Evolutionary conservation across 2,329 filamentous ascomycete genomes (phyloP).

Genomic region (Volutella citrinella): DNA sequence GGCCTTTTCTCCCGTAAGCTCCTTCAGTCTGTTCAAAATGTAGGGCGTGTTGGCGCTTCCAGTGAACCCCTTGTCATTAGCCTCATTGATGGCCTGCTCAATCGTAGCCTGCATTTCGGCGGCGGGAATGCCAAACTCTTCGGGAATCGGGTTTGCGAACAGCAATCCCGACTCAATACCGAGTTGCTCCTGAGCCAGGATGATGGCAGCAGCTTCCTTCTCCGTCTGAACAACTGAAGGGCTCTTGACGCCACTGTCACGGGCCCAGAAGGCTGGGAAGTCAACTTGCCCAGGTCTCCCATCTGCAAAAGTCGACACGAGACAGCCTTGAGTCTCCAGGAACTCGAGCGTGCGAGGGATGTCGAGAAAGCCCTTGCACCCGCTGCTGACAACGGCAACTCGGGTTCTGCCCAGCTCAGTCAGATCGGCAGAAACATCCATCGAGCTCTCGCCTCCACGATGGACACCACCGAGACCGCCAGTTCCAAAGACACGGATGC

Average conservation of each 20-base stretch:
- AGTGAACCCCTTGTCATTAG: conserved; percentile 59
- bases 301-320: conserved; percentile 87
- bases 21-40: conserved; percentile 73
- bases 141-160: conserved; percentile 86
- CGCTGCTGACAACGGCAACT: conserved; percentile 83
- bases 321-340: conserved; percentile 69
- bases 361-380: conserved; percentile 95
- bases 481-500: conserved; percentile 90
- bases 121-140: conserved; percentile 66
- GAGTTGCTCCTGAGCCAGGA: conserved; percentile 72
- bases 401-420: conserved; percentile 89
- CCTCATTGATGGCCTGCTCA: conserved; percentile 63
- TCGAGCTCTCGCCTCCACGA: conserved; percentile 76
- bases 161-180: conserved; percentile 75
- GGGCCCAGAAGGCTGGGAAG: conserved; percentile 89
- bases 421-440: conserved; percentile 94
- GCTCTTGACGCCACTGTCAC: conserved; percentile 80
- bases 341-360: conserved; percentile 84
- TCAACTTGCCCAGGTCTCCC: conserved; percentile 70
- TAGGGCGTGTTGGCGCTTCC: conserved; percentile 84
- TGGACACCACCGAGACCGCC: conserved; percentile 94
- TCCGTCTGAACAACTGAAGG: conserved; percentile 73
- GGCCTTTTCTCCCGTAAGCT: conserved; percentile 70
- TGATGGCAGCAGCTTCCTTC: conserved; percentile 82
- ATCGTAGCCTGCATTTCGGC: conserved; percentile 69